phyloP scores from a whole-genome alignment of 2,329 filamentous ascomycete genomes.

The Golovinomyces cichoracearum region DNA sequence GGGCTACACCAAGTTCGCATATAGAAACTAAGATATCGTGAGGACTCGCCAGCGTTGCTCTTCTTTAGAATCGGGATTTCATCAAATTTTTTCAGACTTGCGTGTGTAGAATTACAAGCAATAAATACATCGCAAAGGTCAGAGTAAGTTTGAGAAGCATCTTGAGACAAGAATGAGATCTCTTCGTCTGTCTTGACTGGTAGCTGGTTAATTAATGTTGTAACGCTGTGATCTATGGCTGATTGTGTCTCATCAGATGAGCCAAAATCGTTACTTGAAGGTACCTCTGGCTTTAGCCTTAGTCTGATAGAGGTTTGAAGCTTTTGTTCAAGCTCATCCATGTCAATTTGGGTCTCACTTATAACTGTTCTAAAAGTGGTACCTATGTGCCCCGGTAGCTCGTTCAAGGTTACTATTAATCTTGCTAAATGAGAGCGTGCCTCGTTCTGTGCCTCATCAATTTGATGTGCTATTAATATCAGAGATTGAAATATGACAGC shows the following conservation, averaged over 20 bases:
- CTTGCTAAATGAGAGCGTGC: constrained; percentile 38
- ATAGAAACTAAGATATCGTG: constrained; percentile 52
- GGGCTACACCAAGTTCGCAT: constrained; percentile 47
- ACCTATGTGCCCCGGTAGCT: constrained; percentile 29
- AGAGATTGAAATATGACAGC: constrained; percentile 40
- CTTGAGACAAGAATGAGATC: constrained; percentile 26
- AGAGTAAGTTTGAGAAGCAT: constrained; percentile 26
- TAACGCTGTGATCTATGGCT: constrained; percentile 6
- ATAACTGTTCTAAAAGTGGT: constrained; percentile 41
- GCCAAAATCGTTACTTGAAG: constrained; percentile 25
- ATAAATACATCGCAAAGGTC: constrained; percentile 34
- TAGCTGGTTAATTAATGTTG: constrained; percentile 10
- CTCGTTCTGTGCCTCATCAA: constrained; percentile 26
- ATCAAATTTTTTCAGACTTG: constrained; percentile 18
- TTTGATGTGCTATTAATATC: constrained; percentile 31
- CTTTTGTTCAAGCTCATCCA: constrained; percentile 49
- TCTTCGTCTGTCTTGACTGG: constrained; percentile 16
- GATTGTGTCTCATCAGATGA: constrained; percentile 9
- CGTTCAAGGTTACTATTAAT: constrained; percentile 38
- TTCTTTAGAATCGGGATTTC: constrained; percentile 27
- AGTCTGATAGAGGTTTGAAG: constrained; percentile 44
- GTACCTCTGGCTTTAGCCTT: constrained; percentile 22
- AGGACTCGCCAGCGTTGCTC: constrained; percentile 27
- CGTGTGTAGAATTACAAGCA: constrained; percentile 22
- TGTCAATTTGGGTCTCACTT: constrained; percentile 39